Evolutionary conservation across 2,329 filamentous ascomycete genomes (phyloP).

Genomic region (Mariannaea sp.): DNA sequence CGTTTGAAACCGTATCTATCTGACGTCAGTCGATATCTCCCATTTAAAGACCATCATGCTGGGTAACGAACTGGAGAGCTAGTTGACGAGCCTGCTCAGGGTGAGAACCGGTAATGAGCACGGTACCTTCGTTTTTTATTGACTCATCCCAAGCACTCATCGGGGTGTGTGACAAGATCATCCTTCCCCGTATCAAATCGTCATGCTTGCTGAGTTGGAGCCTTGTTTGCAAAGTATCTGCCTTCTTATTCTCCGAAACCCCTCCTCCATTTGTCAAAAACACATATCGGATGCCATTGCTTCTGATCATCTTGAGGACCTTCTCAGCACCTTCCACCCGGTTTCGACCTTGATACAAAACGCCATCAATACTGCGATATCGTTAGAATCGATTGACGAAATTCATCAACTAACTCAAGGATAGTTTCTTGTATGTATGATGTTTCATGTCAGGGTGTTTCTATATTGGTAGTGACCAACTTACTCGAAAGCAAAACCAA

Average conservation of each 20-base stretch:
- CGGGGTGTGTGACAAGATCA: slow-evolving; percentile 88
- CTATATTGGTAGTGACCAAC: slow-evolving; percentile 11
- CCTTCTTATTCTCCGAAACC: slow-evolving; percentile 66
- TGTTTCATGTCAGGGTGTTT: too few species aligned
- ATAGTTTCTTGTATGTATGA: too few species aligned
- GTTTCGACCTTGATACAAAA: slow-evolving; percentile 82
- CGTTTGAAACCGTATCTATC: slow-evolving; percentile 72
- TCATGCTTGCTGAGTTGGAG: slow-evolving; percentile 41
- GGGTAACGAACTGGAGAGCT: slow-evolving; percentile 61
- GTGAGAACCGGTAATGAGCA: slow-evolving; percentile 75
- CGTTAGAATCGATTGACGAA: slow-evolving; percentile 13
- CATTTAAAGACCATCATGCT: slow-evolving; percentile 26
- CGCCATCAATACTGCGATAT: slow-evolving; percentile 75
- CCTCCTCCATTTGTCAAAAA: slow-evolving; percentile 96
- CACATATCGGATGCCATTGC: slow-evolving; percentile 84
- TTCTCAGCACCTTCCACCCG: slow-evolving; percentile 79
- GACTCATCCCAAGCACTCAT: slow-evolving; percentile 62
- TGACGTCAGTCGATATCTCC: slow-evolving; percentile 5
- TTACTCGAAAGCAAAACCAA: slow-evolving; percentile 47
- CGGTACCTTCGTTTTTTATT: slow-evolving; percentile 52
- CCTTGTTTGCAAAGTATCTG: slow-evolving; percentile 41
- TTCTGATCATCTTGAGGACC: slow-evolving; percentile 73
- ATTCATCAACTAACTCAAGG: background rate
- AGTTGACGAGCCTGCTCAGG: slow-evolving; percentile 71
- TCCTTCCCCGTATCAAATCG: slow-evolving; percentile 42